Conservation (phyloP, 1,139 yeast genomes). For the Geotrichum carabidarum region DNA sequence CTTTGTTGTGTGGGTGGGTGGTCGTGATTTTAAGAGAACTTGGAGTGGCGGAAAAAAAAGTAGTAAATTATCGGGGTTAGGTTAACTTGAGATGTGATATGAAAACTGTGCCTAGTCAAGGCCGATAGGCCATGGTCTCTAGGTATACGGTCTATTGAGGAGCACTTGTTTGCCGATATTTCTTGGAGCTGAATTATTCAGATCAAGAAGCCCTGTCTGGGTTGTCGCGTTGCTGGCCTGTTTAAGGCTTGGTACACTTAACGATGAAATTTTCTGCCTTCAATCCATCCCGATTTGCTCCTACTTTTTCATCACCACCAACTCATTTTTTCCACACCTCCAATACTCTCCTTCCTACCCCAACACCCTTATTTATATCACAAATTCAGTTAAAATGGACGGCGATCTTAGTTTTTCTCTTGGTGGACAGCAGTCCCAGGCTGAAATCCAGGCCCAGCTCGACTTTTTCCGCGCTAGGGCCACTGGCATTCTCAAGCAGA, state of each 20-base stretch:
- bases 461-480: conserved; percentile 68
- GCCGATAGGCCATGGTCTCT: no score
- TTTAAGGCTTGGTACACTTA: conserved; percentile 14
- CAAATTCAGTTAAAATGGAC: conserved; percentile 13
- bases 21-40: background rate
- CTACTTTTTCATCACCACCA: conserved; percentile 13
- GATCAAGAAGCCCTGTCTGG: no score
- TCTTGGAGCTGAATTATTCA: no score
- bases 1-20: background rate
- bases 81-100: background rate
- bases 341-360: conserved; percentile 6
- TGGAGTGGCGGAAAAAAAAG: background rate
- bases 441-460: conserved; percentile 73
- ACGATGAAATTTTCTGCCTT: conserved; percentile 4
- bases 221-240: no score
- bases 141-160: no score
- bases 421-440: conserved; percentile 64
- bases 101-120: no score
- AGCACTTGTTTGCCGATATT: no score
- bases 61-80: background rate
- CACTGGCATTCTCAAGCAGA: conserved; percentile 57
- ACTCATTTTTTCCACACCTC: conserved; percentile 2
- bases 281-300: conserved; percentile 2
- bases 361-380: background rate
- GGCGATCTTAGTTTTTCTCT: conserved; percentile 47